Base-by-base conservation (phyloP, 345 rosid genomes). In the Atalantia buxifolia region DNA sequence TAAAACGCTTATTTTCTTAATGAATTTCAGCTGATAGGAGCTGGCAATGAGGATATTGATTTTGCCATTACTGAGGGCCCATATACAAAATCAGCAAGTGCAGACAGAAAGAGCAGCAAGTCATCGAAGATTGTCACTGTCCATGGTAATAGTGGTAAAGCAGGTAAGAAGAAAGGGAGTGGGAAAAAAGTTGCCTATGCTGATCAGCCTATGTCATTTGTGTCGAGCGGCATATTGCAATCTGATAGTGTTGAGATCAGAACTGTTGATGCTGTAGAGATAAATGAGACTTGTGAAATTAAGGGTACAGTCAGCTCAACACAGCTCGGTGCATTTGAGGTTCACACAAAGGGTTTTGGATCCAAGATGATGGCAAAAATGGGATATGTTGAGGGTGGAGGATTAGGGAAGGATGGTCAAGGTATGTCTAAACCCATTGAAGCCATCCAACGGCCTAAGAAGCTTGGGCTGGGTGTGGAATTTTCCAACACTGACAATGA, bases 331-430 rank as follows among this genome's bases (percentile, higher is more conserved):
- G 87, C 93, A 27, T 94, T 96, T 31, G 98, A 96, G 93, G 84
- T 89, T 24, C 97, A 94, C 81, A 96, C 99, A 10, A 90, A 82
- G 82, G 98, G 97, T 18, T 92, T 92, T 76, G 97, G 98, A 80
- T 94, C 98, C 40, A 95, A 93, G 87, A 90, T 95, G 93, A 92
- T 95, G 97, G 97, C 92, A 0, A 95, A 86, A 79, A 95, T 95
- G 99, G 97, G 98, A 76, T 95, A 80, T 59, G 76, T 89, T 63
- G 94, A 89, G 81, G 98, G 98, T n/a, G 88, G 86, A 8, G 99
- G 98, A 33, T 74, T 93, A 59, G 97, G 99, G 63, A 95, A 88
- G 78, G 98, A 88, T 72, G 92, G 96, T 80, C 89, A 88, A 68
- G 99, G 99, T 69, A 88, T 93, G 74, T 85, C 92, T 14, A 82